Base-by-base conservation (phyloP, 1,284 basidiomycete genomes). In the Ceratobasidium sp. region DNA sequence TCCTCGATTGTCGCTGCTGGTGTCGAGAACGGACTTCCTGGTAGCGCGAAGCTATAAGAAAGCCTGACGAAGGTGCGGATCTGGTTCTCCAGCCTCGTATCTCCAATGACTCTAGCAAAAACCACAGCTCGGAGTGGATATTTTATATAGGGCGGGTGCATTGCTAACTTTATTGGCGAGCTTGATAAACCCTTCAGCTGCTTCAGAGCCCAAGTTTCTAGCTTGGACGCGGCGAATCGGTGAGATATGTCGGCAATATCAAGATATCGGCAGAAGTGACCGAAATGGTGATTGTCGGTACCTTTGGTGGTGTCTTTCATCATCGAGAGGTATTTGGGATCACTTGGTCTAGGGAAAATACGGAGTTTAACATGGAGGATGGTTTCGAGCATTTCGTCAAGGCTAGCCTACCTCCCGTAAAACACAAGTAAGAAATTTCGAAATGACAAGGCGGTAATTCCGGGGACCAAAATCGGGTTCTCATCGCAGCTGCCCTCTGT, bases 201-300 rank as follows among this genome's bases (percentile, higher is more conserved):
- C n/a, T 22, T 27, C 22, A 63, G 60, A 6, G 60, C 60, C 60
- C 60, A 63, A 47, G 60, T 14, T 45, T 45, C 60, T 15, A 63
- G 9, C 22, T 63, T 44, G 2, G 22, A 2, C 14, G 60, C 60
- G 19, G 47, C 47, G 36, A 63, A 63, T 7, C 60, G 60, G 22
- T 63, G 60, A 19, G 60, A 24, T 11, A 63, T 9, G 22, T 63
- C 60, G 44, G 47, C 60, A 45, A 63, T 45, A 24, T 63, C 60
- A 47, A 63, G 44, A 7, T 45, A 22, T 22, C 27, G 24, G 22
- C 27, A 24, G 24, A 63, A 63, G 24, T 22, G n/a, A 15, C 3
- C 19, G 17, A 63, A 15, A 4, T 6, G 22, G 22, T 63, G 60
- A 2, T 8, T 22, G 2, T 8, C 17, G 14, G 17, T 41, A 6